Conservation (phyloP, 352 stramenopile genomes). For the Pythium biforme region DNA sequence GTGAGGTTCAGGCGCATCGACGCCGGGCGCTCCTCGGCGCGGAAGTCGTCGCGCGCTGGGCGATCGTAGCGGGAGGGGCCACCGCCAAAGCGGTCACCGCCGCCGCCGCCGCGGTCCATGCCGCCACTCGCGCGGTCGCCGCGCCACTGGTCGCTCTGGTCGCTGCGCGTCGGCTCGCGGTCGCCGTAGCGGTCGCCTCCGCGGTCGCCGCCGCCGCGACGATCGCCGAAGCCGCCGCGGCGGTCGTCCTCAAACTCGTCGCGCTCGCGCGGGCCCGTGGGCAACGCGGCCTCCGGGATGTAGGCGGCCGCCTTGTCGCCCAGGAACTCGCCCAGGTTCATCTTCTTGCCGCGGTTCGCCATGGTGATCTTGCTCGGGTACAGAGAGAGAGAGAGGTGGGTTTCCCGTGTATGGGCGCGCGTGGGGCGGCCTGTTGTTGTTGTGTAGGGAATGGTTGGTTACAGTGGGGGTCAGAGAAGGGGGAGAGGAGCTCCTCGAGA, state of each 20-base stretch:
- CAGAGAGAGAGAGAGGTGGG: neutral
- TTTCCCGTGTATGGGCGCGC: too few relatives aligned
- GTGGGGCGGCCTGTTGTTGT: too few relatives aligned
- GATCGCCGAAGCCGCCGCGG: slow-evolving; percentile 40
- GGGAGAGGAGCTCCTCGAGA: too few relatives aligned
- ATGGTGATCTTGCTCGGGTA: slow-evolving; percentile 29
- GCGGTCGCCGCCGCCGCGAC: slow-evolving; percentile 26
- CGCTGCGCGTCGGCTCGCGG: slow-evolving; percentile 31
- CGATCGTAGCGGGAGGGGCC: slow-evolving; percentile 64
- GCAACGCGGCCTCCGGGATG: slow-evolving; percentile 57
- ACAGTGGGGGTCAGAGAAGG: too few relatives aligned
- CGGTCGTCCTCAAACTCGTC: slow-evolving; percentile 56
- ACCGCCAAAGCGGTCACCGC: slow-evolving; percentile 29
- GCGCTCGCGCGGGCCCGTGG: slow-evolving; percentile 48
- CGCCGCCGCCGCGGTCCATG: slow-evolving; percentile 14
- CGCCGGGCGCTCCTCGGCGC: slow-evolving; percentile 60
- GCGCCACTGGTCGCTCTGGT: slow-evolving; percentile 36
- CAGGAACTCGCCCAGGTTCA: slow-evolving; percentile 72
- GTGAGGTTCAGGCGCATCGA: slow-evolving; percentile 78
- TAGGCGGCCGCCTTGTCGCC: slow-evolving; percentile 58
- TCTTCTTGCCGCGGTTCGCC: slow-evolving; percentile 61
- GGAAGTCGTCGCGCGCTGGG: slow-evolving; percentile 53
- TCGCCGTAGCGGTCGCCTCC: slow-evolving; percentile 27
- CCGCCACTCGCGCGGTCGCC: slow-evolving; percentile 31
- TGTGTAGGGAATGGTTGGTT: too few relatives aligned